Evolutionary conservation across 306 rosid genomes (phyloP), one percentile per base, ranked within the genome.

Genomic region (Prunus mume): DNA sequence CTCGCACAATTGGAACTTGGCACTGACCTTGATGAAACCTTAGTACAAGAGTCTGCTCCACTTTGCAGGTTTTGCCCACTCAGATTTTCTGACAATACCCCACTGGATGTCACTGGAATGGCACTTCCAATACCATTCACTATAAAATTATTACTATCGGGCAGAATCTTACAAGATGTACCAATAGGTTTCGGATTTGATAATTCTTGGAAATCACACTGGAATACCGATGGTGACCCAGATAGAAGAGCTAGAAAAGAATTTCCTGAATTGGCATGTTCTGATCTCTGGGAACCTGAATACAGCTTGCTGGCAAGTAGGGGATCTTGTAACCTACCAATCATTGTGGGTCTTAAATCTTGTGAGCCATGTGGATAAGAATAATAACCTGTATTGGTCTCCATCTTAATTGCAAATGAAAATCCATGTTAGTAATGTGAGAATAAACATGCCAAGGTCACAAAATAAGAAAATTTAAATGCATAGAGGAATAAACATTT

Each of bases 161-260:
- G 58, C 65, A 47, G 51, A 43, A 54, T 27, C 49, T 61, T 69
- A 69, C 73, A 55, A 69, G 43, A 18, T 62, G 73, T 17, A 69
- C 69, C 19, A 45, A 65, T 15, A 25, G 77, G 41, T 67, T 62
- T 80, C 34, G 82, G 76, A 72, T 72, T 65, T 19, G 84, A 51
- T 19, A 76, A 45, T 28, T 80, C 82, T 56, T 80, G 83, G 60
- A 76, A 83, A 61, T 73, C 84, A 80, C 58, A 63, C 52, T 83
- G 84, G 65, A 83, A 61, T 24, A 83, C 54, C 0, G 87, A 72
- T 14, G 84, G 82, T 15, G 87, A 66, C 64, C 74, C 87, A 60
- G 87, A 80, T 19, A 80, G 76, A 58, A 83, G 82, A 52, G 84
- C 70, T 27, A 83, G 79, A 54, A 83, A 83, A 11, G 84, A 83